Evolutionary conservation across 176 grass and related monocot species (phyloP), one percentile per base, ranked within the genome.

Genomic region (Poa pratensis): DNA sequence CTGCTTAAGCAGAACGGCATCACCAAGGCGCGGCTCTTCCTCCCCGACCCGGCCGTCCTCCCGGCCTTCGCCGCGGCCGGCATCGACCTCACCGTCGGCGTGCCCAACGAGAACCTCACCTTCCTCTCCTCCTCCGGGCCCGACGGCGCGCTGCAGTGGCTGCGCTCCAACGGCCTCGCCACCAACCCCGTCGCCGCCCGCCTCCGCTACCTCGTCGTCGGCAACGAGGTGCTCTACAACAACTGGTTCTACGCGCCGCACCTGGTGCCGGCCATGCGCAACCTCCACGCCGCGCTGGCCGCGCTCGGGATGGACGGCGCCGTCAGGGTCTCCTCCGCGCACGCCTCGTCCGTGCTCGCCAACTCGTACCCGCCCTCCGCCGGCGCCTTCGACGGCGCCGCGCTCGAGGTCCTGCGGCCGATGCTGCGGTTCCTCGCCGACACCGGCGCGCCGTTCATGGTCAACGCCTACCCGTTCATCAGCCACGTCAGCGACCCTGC

Each of bases 381-480:
- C 0, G 94, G 89, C 7, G 86, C 84, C 17, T 96, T 96, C 83
- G 88, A 87, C 77, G 77, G 83, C 15, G 40, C 82, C 8, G 46
- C 50, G 2, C 82, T 89, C 3, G 82, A 79, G 1, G 86, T 93
- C 5, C 84, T 93, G 48, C 75, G 79, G n/a, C 94, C 90, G 51
- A 96, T 96, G 91, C 89, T 96, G 32, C 72, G 61, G 26, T 89
- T 93, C 86, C 83, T 96, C 2, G 87, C 82, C 20, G 83, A 80
- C 82, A 96, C 89, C 22, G 86, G 86, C 20, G 68, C 94, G 66
- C 91, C 94, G 0, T 87, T 96, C 79, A 96, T 96, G 91, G 52
- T 93, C 1, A 96, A 96, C 87, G 82, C 89, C 14, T 91, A 96
- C 77, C 94, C 94, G 3, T 91, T 96, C 91, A 89, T 93, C 75